Evolutionary conservation across 129 eudicot species (phyloP).

Genomic region (Saposhnikovia divaricata): DNA sequence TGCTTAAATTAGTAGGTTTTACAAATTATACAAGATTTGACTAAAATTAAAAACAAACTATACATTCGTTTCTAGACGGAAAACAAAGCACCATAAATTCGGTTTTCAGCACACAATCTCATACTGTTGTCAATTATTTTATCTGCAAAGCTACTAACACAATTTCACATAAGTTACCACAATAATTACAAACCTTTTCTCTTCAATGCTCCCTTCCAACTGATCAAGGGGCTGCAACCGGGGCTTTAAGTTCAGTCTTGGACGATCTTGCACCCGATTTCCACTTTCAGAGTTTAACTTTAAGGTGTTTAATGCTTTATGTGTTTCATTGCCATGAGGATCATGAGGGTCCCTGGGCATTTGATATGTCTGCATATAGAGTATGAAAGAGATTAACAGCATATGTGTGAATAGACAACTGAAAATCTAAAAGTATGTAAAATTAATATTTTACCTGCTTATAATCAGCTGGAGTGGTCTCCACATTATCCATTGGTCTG

Average conservation of each 20-base stretch:
- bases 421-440: neutral
- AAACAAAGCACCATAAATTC: neutral
- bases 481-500: slow-evolving; percentile 58
- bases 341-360: slow-evolving; percentile 28
- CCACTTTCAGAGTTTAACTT: slow-evolving; percentile 31
- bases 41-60: neutral
- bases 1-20: neutral
- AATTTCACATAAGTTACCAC: neutral
- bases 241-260: slow-evolving; percentile 68
- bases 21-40: neutral
- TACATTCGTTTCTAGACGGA: neutral
- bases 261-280: slow-evolving; percentile 49
- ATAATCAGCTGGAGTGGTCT: slow-evolving; percentile 22
- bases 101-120: neutral
- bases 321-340: slow-evolving; percentile 8
- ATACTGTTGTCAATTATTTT: neutral
- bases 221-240: slow-evolving; percentile 57
- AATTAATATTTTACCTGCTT: slow-evolving; percentile 37
- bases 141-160: neutral
- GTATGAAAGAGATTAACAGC: neutral
- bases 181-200: slow-evolving; percentile 41
- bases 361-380: slow-evolving; percentile 24
- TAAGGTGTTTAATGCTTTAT: slow-evolving; percentile 22
- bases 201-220: slow-evolving; percentile 39
- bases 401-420: neutral